Evolutionary conservation across 805 yeast genomes (phyloP).

Genomic region (Wickerhamiella alocasiicola): DNA sequence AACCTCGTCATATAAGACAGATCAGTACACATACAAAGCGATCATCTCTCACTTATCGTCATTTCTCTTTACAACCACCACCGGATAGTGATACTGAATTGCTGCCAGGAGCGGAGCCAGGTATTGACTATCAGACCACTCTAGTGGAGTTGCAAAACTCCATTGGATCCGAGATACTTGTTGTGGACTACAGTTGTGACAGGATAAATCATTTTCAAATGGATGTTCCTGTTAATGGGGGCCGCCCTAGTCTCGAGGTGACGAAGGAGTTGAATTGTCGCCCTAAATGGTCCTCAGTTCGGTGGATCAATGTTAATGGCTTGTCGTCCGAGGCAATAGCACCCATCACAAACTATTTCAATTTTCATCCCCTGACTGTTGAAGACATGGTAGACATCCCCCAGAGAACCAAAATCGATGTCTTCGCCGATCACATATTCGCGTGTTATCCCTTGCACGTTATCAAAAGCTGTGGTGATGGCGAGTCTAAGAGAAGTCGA

Average conservation of each 20-base stretch:
- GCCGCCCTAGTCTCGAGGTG: conserved; percentile 10
- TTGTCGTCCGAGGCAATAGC: conserved; percentile 50
- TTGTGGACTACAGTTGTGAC: conserved; percentile 37
- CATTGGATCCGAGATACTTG: conserved; percentile 41
- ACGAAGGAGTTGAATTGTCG: conserved; percentile 24
- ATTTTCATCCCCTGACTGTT: conserved; percentile 42
- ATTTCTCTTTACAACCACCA: conserved; percentile 3
- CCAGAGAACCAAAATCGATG: conserved; percentile 45
- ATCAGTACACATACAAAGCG: neutral
- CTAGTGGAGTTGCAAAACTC: conserved; percentile 37
- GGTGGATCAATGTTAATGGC: conserved; percentile 50
- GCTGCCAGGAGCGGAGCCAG: conserved; percentile 35
- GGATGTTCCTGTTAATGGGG: conserved; percentile 28
- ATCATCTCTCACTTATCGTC: conserved; percentile 4
- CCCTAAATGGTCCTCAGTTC: conserved; percentile 39
- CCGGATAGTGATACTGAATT: neutral
- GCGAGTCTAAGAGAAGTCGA: neutral
- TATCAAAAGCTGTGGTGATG: conserved; percentile 25
- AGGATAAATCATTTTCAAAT: conserved; percentile 35
- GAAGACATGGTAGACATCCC: conserved; percentile 56
- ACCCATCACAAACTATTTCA: conserved; percentile 33
- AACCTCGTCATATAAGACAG: too few relatives aligned
- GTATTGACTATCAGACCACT: conserved; percentile 40
- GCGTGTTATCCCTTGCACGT: conserved; percentile 43
- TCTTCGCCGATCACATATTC: conserved; percentile 40